These are phyloP conservation scores for Diplodia sapinea DNA, from an alignment of 2,329 filamentous ascomycete genomes.

Conservation along the genomic window DNA sequence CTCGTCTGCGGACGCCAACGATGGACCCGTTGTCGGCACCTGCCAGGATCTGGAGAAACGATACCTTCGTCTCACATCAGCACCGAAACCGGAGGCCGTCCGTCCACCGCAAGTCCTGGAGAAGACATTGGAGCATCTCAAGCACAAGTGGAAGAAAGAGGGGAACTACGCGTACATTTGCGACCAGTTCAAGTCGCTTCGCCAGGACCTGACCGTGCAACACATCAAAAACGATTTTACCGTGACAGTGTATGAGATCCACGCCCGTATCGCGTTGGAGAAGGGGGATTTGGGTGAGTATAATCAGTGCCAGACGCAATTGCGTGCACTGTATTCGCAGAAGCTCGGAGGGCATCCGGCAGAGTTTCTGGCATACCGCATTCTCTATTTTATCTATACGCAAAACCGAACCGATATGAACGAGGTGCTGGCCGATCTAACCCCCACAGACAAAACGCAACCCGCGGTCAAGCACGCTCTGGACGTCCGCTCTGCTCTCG, in stretches of 20 bases:
- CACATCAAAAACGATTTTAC: slow-evolving; percentile 97
- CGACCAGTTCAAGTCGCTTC: slow-evolving; percentile 98
- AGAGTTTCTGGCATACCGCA: slow-evolving; percentile 99
- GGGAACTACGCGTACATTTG: slow-evolving; percentile 97
- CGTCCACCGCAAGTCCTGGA: slow-evolving; percentile 81
- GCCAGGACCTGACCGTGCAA: slow-evolving; percentile 97
- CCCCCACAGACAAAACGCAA: slow-evolving; percentile 90
- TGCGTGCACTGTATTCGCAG: slow-evolving; percentile 87
- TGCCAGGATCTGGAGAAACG: slow-evolving; percentile 87
- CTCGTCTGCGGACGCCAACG: slow-evolving; percentile 52
- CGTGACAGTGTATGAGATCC: slow-evolving; percentile 94
- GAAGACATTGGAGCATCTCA: slow-evolving; percentile 84
- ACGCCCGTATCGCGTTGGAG: slow-evolving; percentile 95
- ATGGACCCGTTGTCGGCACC: slow-evolving; percentile 81
- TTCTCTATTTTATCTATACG: slow-evolving; percentile 98
- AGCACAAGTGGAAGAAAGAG: slow-evolving; percentile 92
- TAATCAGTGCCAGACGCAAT: slow-evolving; percentile 99
- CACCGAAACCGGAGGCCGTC: slow-evolving; percentile 86
- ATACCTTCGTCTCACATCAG: slow-evolving; percentile 90
- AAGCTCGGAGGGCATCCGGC: slow-evolving; percentile 86
- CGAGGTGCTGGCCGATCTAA: slow-evolving; percentile 98
- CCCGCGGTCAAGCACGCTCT: slow-evolving; percentile 86
- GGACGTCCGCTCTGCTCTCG: slow-evolving; percentile 86
- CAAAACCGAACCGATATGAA: slow-evolving; percentile 98
- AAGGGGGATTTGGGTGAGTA: slow-evolving; percentile 99